Percentiles rank a stretch among this genome's conserved stretches.
Evolutionary conservation across 345 rosid species (phyloP).

Genomic region (Draba incana): DNA sequence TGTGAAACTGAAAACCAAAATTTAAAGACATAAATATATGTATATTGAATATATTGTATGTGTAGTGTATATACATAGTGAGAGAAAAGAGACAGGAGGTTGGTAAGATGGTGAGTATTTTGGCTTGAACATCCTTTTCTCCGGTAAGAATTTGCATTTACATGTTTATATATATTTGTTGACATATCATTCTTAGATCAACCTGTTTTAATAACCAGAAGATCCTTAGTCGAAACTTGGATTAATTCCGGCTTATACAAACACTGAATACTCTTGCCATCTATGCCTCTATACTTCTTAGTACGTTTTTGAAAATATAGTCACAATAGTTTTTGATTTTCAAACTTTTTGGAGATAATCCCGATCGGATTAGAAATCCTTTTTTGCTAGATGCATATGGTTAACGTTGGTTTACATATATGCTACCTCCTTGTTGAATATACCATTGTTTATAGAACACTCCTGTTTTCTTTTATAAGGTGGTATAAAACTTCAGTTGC

Average conservation of each 20-base stretch:
- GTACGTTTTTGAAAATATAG: not conserved
- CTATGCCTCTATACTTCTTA: not conserved
- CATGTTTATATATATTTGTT: conserved; percentile 1
- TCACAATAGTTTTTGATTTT: no score
- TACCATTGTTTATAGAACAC: no score
- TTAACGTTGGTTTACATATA: no score
- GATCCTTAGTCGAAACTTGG: not conserved
- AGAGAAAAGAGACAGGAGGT: not conserved
- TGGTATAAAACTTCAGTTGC: no score
- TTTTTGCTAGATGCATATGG: not conserved
- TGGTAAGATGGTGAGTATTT: conserved; percentile 7
- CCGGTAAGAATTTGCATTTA: conserved; percentile 17
- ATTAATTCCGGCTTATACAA: not conserved
- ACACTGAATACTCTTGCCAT: not conserved
- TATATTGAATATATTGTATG: not conserved
- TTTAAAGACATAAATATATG: not conserved
- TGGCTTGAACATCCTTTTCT: conserved; percentile 28
- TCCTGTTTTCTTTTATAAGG: no score
- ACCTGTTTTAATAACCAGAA: not conserved
- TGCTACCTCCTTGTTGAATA: no score
- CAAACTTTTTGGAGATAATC: no score
- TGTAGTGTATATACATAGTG: conserved; percentile 13
- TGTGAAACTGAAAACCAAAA: conserved; percentile 28
- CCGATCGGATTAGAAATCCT: not conserved
- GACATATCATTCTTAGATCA: not conserved